Percentiles rank a stretch among this genome's conserved stretches.
phyloP scores from a whole-genome alignment of 108 stramenopile species.

The Cyclotella kingstonii region DNA sequence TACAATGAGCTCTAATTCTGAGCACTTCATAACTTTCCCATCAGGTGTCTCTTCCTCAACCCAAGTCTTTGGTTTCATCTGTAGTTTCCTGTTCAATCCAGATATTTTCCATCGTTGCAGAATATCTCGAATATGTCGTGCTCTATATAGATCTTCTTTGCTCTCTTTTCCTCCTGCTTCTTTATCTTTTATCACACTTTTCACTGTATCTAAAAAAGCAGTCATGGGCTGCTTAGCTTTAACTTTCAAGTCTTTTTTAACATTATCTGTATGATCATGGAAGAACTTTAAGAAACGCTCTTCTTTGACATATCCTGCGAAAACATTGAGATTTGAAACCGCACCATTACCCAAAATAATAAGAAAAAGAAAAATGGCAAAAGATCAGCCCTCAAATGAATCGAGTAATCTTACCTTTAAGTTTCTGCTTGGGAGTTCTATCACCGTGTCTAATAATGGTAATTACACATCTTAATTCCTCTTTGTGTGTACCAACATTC shows the following conservation, averaged over 20 bases:
- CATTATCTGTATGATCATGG: conserved; percentile 61
- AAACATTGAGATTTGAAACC: too few relatives aligned
- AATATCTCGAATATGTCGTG: conserved; percentile 85
- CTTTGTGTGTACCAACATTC: conserved; percentile 54
- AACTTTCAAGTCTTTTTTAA: conserved; percentile 91
- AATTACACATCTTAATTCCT: conserved; percentile 94
- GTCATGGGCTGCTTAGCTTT: conserved; percentile 86
- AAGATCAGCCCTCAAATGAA: not conserved
- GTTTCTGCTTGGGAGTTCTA: conserved; percentile 98
- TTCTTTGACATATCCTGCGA: conserved; percentile 65
- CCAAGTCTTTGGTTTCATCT: conserved; percentile 93
- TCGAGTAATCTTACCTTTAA: conserved; percentile 61
- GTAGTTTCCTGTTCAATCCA: conserved; percentile 97
- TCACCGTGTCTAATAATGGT: conserved; percentile 97
- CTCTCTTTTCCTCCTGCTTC: conserved; percentile 47
- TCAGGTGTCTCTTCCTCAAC: conserved; percentile 45
- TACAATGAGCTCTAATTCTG: conserved; percentile 87
- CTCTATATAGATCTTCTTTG: conserved; percentile 60
- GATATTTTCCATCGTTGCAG: conserved; percentile 89
- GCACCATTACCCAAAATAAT: too few relatives aligned
- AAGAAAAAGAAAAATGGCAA: not conserved
- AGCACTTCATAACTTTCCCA: conserved; percentile 50
- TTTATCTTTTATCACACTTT: conserved; percentile 59
- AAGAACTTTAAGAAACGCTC: conserved; percentile 81
- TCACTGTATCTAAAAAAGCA: conserved; percentile 85